Base-by-base conservation (phyloP, 352 stramenopile genomes). In the Globisporangium sylvaticum region DNA sequence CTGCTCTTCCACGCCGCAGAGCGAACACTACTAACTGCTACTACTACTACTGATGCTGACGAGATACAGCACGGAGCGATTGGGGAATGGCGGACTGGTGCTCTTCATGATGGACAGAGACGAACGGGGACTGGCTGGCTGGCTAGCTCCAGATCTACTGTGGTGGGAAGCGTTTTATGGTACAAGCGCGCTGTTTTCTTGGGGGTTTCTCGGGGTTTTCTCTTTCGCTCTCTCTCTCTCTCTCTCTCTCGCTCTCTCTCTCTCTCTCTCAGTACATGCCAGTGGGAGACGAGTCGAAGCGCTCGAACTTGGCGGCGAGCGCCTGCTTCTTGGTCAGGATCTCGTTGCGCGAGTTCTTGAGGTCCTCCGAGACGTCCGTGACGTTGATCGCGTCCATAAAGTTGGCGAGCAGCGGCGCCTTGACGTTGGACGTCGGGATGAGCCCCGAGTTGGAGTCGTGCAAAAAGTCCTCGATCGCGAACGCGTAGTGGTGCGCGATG, bases 301-400 rank as follows among this genome's bases (percentile, higher is more conserved):
- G 82, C 39, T 96, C 88, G 58, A 91, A 96, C 73, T 93, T 85
- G 44, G 88, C 88, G 14, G 88, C 88, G 24, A 96, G 76, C 37
- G 84, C 84, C 71, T 96, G 88, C 68, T 96, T 96, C 77, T 94
- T 95, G 68, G 88, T 96, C 15, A 96, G 64, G 64, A 96, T 96
- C 67, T 94, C 85, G 64, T 94, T 84, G 50, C 87, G 74, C 15
- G 88, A 92, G 73, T 92, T 96, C 70, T 88, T 84, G 32, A 96
- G 67, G 65, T 96, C 88, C 27, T 91, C 89, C 20, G 82, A 87
- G 60, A 96, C 88, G 74, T 96, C 88, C 62, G 85, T 91, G 44
- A 96, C 88, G 66, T 96, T 96, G 74, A 96, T 96, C 6, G 87
- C 88, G 63, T 96, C 88, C 81, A 96, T 93, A 61, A 96, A 95